Conservation (phyloP, 495 filamentous ascomycete genomes). For the Tuber indicum region DNA sequence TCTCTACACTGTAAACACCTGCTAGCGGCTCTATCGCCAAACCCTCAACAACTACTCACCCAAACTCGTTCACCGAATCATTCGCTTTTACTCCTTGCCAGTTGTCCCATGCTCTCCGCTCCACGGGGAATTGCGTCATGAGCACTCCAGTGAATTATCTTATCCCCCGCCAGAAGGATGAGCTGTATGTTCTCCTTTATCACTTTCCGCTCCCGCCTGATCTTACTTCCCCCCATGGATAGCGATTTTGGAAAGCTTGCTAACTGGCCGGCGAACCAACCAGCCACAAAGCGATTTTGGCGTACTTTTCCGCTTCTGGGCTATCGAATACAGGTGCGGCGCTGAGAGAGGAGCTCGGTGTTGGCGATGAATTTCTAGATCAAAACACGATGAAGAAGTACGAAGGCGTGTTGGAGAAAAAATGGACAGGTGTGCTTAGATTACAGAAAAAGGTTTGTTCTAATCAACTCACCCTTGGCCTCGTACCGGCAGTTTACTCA, state of each 20-base stretch:
- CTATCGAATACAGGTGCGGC: constrained; percentile 61
- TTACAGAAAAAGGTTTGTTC: constrained; percentile 76
- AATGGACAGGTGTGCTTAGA: constrained; percentile 88
- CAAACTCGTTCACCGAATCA: constrained; percentile 7
- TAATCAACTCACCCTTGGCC: constrained; percentile 7
- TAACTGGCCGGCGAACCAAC: background rate
- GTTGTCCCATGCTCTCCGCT: constrained; percentile 36
- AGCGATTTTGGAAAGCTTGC: constrained; percentile 3
- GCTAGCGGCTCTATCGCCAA: background rate
- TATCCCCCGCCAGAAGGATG: constrained; percentile 43
- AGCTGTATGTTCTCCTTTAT: constrained; percentile 38
- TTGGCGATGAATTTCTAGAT: constrained; percentile 66
- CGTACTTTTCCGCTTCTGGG: constrained; percentile 71
- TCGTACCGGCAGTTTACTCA: background rate
- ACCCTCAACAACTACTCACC: background rate
- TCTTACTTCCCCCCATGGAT: background rate
- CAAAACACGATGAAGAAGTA: constrained; percentile 76
- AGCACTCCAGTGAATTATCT: constrained; percentile 38
- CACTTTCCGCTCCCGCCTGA: constrained; percentile 12
- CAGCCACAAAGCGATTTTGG: constrained; percentile 86
- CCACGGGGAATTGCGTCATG: constrained; percentile 38
- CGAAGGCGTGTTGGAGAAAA: constrained; percentile 83
- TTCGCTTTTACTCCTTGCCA: constrained; percentile 11
- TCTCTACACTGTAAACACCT: background rate
- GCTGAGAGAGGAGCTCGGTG: constrained; percentile 57